A percentile compares a stretch with the other conserved stretches of the same genome.
Conservation (phyloP, 1,284 basidiomycete genomes). For the Melampsora americana region DNA sequence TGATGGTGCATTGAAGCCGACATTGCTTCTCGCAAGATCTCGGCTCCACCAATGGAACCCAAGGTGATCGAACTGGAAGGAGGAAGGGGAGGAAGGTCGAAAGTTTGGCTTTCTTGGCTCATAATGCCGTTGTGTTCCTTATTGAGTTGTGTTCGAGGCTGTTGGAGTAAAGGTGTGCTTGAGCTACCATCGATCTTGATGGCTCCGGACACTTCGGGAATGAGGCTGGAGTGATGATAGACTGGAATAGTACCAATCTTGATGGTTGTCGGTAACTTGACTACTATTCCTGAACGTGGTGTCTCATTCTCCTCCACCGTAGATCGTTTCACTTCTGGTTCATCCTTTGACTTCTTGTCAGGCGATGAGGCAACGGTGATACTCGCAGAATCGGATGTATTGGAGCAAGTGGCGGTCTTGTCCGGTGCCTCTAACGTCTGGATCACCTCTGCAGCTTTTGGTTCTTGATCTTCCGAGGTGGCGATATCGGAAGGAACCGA, state of each 20-base stretch:
- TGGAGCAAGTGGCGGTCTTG: too few relatives aligned
- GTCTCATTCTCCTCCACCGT: too few relatives aligned
- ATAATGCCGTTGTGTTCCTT: too few relatives aligned
- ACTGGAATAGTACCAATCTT: slow-evolving; percentile 40
- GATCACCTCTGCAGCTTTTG: too few relatives aligned
- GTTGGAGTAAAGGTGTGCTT: slow-evolving; percentile 18
- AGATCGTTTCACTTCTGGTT: too few relatives aligned
- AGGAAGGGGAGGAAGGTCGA: background rate
- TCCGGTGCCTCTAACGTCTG: too few relatives aligned
- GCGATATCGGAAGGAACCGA: too few relatives aligned
- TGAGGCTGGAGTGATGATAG: slow-evolving; percentile 9
- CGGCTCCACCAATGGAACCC: slow-evolving; percentile 21
- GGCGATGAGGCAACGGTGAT: too few relatives aligned
- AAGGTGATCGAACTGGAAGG: slow-evolving; percentile 14
- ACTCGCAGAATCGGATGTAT: too few relatives aligned
- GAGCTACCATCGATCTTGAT: slow-evolving; percentile 10
- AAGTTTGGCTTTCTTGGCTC: background rate
- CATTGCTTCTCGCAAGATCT: slow-evolving; percentile 27
- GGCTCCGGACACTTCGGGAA: slow-evolving; percentile 19
- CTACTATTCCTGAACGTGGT: background rate
- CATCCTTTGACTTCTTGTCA: too few relatives aligned
- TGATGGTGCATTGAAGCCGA: slow-evolving; percentile 8
- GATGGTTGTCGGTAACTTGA: slow-evolving; percentile 25
- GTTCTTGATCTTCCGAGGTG: too few relatives aligned
- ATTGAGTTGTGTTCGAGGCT: background rate